A percentile compares a stretch with the other conserved stretches of the same genome.
phyloP scores from a whole-genome alignment of 169 alveolate genomes.

The Blepharisma undulans region DNA sequence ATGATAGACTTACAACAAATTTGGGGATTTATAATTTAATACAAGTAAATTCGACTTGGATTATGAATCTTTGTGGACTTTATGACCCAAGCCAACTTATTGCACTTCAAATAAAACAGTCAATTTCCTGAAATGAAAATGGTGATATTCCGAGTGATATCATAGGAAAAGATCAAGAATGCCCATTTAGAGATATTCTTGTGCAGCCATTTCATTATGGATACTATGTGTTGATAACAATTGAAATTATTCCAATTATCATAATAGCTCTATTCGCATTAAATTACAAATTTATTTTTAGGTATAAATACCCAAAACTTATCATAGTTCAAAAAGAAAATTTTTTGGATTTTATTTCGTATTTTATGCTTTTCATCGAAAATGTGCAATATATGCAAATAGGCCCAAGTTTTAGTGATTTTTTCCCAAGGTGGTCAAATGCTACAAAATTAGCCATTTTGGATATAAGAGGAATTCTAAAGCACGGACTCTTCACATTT shows the following conservation, averaged over 20 bases:
- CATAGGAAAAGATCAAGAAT: background rate
- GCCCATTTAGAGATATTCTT: background rate
- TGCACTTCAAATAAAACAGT: background rate
- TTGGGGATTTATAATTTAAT: background rate
- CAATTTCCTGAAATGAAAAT: background rate
- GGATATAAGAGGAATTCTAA: background rate
- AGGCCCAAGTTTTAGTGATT: background rate
- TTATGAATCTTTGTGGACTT: background rate
- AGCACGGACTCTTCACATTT: background rate
- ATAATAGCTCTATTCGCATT: background rate
- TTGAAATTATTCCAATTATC: background rate
- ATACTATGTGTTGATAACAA: background rate
- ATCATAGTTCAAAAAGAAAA: background rate
- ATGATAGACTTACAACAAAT: background rate
- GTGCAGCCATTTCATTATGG: background rate
- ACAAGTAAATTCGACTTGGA: background rate
- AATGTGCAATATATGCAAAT: background rate
- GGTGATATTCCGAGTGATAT: background rate
- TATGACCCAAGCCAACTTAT: background rate
- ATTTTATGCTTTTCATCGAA: background rate
- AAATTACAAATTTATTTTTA: too few species aligned
- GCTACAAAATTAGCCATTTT: background rate
- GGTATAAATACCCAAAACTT: background rate
- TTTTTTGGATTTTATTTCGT: background rate
- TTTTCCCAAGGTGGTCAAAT: background rate